phyloP scores from a whole-genome alignment of 2,329 filamentous ascomycete genomes.

The Teratosphaeria epicoccoides region DNA sequence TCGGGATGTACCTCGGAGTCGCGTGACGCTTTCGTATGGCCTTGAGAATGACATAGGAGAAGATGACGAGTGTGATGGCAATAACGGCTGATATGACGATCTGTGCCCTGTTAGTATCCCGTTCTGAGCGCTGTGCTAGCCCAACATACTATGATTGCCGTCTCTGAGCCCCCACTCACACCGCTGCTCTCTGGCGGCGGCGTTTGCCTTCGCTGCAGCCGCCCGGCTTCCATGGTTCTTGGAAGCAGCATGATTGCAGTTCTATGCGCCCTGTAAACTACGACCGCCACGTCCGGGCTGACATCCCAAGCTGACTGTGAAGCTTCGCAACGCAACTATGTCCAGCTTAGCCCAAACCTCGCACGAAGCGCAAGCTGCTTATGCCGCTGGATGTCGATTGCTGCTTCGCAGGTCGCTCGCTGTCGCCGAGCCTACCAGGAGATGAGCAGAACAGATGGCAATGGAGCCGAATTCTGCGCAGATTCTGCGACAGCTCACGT shows the following conservation, averaged over 20 bases:
- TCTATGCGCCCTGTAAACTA: not conserved
- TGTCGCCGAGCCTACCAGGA: no score
- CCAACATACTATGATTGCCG: not conserved
- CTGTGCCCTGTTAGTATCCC: not conserved
- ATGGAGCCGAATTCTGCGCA: not conserved
- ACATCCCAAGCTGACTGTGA: not conserved
- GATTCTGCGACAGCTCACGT: not conserved
- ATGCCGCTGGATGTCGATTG: no score
- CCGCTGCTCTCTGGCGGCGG: not conserved
- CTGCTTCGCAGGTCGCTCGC: no score
- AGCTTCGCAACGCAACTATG: not conserved
- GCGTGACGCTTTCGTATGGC: slow-evolving; percentile 14
- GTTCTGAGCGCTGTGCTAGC: not conserved
- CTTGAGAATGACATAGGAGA: slow-evolving; percentile 12
- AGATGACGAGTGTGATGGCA: slow-evolving; percentile 6
- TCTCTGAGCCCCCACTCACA: not conserved
- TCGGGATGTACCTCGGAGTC: slow-evolving; percentile 22
- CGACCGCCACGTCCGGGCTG: not conserved
- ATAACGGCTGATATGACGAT: slow-evolving; percentile 9
- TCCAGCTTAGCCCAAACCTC: not conserved
- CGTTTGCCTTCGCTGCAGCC: not conserved
- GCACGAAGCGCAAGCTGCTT: not conserved
- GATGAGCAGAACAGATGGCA: not conserved
- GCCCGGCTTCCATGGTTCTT: not conserved
- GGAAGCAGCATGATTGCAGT: not conserved